Base-by-base conservation (phyloP, 805 yeast genomes). In the Metschnikowia sp. region DNA sequence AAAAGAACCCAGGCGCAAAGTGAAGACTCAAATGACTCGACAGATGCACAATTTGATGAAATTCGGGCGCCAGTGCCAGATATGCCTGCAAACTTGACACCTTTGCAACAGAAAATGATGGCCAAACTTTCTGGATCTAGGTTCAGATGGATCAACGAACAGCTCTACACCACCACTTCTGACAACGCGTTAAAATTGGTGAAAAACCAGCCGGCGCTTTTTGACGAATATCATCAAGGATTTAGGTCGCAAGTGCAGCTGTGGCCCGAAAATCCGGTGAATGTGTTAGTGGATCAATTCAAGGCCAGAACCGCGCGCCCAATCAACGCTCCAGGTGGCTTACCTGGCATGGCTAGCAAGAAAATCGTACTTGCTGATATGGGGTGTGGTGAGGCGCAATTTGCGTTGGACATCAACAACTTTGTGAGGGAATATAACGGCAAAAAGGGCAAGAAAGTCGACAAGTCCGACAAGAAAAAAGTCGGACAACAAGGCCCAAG, bases 241-340 rank as follows among this genome's bases (percentile, higher is more conserved):
- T 94, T 94, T 75, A 77, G 96, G 57, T 84, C 91, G 11, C 99
- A 94, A 66, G 98, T 94, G 13, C 90, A 87, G 60, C 77, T 89
- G 18, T 94, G 99, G 99, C 99, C 99, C 3, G 97, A 92, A 68
- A 94, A 94, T 60, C 99, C 99, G 1, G 96, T 94, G n/a, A 86
- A 90, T 66, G 85, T 86, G 2, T 87, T 90, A 68, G 91, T 88
- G 2, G 72, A 79, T 9, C 88, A 86, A 58, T 76, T 94, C 47
- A 79, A 79, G 50, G 61, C 66, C 29, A 73, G 89, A 58, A 72
- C 82, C 1, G 64, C 73, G 10, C 84, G 77, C 59, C 83, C 84
- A n/a, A 81, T 90, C 4, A 88, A 86, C 65, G 96, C 97, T 0
- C 98, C 98, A 4, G 98, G 98, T 54, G 98, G 97, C 2, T 75